Evolutionary conservation across 2,329 filamentous ascomycete species (phyloP), one percentile per base, ranked within the genome.

Genomic region (Fusarium xyrophilum): DNA sequence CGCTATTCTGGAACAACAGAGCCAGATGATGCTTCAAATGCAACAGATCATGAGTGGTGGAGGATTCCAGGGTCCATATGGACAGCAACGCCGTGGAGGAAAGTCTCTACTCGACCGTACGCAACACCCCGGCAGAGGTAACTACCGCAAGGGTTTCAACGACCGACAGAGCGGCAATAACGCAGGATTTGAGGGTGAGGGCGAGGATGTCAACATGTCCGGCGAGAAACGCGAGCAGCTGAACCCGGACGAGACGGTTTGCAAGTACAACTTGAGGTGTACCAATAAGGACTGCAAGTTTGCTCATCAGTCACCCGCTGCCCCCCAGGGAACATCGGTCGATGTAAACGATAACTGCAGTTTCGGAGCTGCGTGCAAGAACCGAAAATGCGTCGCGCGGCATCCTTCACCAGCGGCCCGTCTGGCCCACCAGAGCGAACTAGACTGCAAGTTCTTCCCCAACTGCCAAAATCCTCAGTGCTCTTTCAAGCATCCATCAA

Each of bases 301-400:
- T 78, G 96, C 93, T 21, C 96, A 99, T 76, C 95, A 97, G 81
- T 97, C 94, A 19, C 93, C 96, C 4, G 93, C 92, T 4, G 94
- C 95, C 33, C 91, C 93, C 6, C 90, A 91, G 4, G 92, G 91
- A 30, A 87, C 86, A 4, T 85, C 89, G 0, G 84, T 98, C 60
- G 96, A 98, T 77, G 85, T 94, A 70, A 87, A 85, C 61, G 93
- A 97, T 74, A 84, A 86, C 21, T 99, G 96, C 82, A 86, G 86
- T 21, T 98, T 92, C 73, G 95, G 93, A 23, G 93, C 89, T 4
- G 93, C 93, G 12, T 99, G 96, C 88, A 97, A 96, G 82, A 99
- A 98, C 84, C 86, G 88, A 74, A 98, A 98, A 82, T 99, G 96
- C 76, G 92, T 91, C 12, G 94, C 87, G 32, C 92, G 93, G 62